Evolutionary conservation across 2,329 filamentous ascomycete species (phyloP).

Genomic region (Ceratocystis ficicola): DNA sequence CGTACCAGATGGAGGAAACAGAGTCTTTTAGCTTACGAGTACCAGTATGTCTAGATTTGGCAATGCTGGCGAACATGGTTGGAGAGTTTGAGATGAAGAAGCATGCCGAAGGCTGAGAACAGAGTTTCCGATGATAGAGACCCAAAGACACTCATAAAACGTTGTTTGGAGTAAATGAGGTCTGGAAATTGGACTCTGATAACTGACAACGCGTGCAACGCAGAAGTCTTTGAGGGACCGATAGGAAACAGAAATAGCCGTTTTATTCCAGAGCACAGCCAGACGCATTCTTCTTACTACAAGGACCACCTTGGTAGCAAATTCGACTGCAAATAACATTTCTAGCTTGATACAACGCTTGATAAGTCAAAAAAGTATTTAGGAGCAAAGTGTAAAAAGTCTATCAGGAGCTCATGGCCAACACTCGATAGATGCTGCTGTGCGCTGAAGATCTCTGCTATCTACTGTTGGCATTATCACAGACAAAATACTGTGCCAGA

Average conservation of each 20-base stretch:
- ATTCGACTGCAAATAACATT: too few relatives aligned
- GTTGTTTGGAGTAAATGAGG: slow-evolving; percentile 22
- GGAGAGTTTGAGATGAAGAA: too few relatives aligned
- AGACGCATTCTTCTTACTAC: slow-evolving; percentile 22
- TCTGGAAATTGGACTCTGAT: slow-evolving; percentile 25
- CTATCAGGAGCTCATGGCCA: neutral
- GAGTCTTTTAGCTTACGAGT: neutral
- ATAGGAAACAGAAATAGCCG: too few relatives aligned
- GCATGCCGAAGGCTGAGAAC: neutral
- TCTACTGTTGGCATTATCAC: slow-evolving; percentile 23
- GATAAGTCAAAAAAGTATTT: neutral
- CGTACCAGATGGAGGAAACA: neutral
- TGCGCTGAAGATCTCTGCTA: slow-evolving; percentile 1
- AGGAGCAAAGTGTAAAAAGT: neutral
- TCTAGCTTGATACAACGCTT: too few relatives aligned
- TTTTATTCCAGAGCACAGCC: neutral
- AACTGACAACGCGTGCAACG: slow-evolving; percentile 26
- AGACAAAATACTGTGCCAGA: slow-evolving; percentile 21
- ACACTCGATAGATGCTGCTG: neutral
- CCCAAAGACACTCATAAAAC: slow-evolving; percentile 18
- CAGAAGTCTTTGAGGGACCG: neutral
- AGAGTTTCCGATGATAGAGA: too few relatives aligned
- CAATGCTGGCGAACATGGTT: neutral
- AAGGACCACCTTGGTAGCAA: too few relatives aligned
- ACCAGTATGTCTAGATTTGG: neutral